Conservation (phyloP, 805 yeast genomes). For the Metschnikowia amazonensis region DNA sequence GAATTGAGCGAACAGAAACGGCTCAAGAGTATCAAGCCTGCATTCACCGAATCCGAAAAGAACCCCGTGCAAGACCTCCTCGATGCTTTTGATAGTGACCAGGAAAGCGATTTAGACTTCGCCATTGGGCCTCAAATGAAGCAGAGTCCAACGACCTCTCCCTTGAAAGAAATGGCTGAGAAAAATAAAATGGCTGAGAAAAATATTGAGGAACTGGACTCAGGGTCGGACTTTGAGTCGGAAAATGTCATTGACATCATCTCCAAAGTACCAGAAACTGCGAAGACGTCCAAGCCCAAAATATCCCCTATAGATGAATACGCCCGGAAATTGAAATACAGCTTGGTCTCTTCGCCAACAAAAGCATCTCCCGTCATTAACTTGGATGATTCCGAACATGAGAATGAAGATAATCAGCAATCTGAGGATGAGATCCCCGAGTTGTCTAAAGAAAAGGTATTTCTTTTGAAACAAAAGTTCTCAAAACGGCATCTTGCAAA, state of each 20-base stretch:
- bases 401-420: slow-evolving; percentile 2
- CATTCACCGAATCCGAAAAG: slow-evolving; percentile 20
- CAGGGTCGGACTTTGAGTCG: slow-evolving; percentile 12
- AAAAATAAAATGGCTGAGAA: no score
- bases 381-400: slow-evolving; percentile 31
- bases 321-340: slow-evolving; percentile 29
- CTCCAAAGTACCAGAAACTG: slow-evolving; percentile 4
- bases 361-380: slow-evolving; percentile 17
- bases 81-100: slow-evolving; percentile 30
- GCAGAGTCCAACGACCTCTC: slow-evolving; percentile 35
- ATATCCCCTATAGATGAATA: slow-evolving; percentile 32
- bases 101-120: slow-evolving; percentile 9
- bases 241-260: slow-evolving; percentile 12
- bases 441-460: slow-evolving; percentile 30
- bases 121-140: slow-evolving; percentile 8
- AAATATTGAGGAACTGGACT: slow-evolving; percentile 4
- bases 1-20: slow-evolving; percentile 35
- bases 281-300: slow-evolving; percentile 6
- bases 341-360: slow-evolving; percentile 27
- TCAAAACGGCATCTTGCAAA: slow-evolving; percentile 20
- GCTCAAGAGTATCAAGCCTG: slow-evolving; percentile 29
- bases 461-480: slow-evolving; percentile 32
- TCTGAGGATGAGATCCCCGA: slow-evolving; percentile 24
- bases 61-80: slow-evolving; percentile 32
- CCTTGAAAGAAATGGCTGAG: slow-evolving; percentile 19